Evolutionary conservation across 306 rosid genomes (phyloP), one percentile per base, ranked within the genome.

Genomic region (Vigna radiata): DNA sequence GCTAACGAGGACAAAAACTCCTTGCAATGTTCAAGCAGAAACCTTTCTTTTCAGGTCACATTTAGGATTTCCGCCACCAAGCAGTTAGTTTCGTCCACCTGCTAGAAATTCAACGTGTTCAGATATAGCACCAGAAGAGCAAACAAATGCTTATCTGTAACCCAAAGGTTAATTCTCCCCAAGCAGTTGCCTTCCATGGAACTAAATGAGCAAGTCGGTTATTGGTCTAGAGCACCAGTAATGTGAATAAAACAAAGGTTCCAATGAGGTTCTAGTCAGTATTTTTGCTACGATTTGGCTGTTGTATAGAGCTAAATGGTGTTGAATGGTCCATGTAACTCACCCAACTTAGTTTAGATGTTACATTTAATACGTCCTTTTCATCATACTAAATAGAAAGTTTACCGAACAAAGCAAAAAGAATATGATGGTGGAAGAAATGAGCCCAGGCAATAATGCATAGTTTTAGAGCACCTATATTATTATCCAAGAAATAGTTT

Each of bases 1-100:
- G 89, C 88, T 86, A 90, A 67, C 0, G 91, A 87, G 39, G 96
- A 92, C 86, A 92, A 90, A 74, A 87, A 87, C 27, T 88, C 97
- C 77, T 88, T 87, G 89, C 93, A 90, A 55, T 90, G 97, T 72
- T 90, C 93, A 49, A 92, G 96, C 82, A 88, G 63, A 84, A 78
- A 62, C 84, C 88, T 85, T 84, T 92, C 96, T 54, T 91, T 90
- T 53, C 89, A 85, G 5, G 96, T 92, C 74, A 90, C 91, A 84
- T 88, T 92, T 73, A 85, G 85, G 64, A 90, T 91, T 78, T 92
- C 96, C 18, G 87, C 90, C 81, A 88, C 85, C 96, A 92, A 79
- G 82, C 89, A 65, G 80, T 92, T 88, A 82, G 90, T 84, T 79
- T 88, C 96, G 85, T 92, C 97, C 86, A 90, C 90, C 97, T 92